Base-by-base conservation (phyloP, 495 filamentous ascomycete species). In the Niebla homalea region DNA sequence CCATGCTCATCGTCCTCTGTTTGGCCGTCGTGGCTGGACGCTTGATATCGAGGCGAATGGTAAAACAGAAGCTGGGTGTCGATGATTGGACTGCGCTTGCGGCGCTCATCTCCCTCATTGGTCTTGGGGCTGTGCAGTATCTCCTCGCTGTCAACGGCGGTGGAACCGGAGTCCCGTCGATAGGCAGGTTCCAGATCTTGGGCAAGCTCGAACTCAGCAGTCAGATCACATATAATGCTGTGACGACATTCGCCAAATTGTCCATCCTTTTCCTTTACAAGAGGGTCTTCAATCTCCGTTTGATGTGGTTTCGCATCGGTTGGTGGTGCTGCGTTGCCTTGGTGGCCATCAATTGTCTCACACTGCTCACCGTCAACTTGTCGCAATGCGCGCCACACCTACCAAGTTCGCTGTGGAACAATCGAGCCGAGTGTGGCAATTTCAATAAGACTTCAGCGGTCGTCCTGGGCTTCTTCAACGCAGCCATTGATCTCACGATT, bases 401-500 rank as follows among this genome's bases (percentile, higher is more conserved):
- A 8, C 19, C 43, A 6, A 25, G 26, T 15, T 15, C 4, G 4
- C 36, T 48, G 23, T 56, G 43, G 48, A 52, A 16, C 18, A 43
- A 43, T 14, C 47, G 41, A 40, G 5, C 26, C 7, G 7, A 2
- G 12, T 55, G 53, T 18, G 7, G 4, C 8, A 8, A 14, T 7
- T 26, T 23, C 20, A 36, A 53, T 10, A 21, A 35, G 18, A 8
- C 2, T 11, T 18, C 5, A 5, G 54, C 37, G 57, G 46, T 15
- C 0, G 58, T 47, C 14, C 46, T 49, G 11, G 65, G 61, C 2
- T 50, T 53, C 4, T 48, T 55, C 43, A 63, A 69, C 39, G 54
- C 62, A 7, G n/a, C 56, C 0, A 50, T 69, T 1, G 63, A 68
- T 41, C 35, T 53, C 22, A n/a, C 57, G n/a, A 58, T 68, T 22